A percentile compares a stretch with the other conserved stretches of the same genome.
Conservation (phyloP, 176 grass and related monocot species). For the Echinochloa phyllopogon region DNA sequence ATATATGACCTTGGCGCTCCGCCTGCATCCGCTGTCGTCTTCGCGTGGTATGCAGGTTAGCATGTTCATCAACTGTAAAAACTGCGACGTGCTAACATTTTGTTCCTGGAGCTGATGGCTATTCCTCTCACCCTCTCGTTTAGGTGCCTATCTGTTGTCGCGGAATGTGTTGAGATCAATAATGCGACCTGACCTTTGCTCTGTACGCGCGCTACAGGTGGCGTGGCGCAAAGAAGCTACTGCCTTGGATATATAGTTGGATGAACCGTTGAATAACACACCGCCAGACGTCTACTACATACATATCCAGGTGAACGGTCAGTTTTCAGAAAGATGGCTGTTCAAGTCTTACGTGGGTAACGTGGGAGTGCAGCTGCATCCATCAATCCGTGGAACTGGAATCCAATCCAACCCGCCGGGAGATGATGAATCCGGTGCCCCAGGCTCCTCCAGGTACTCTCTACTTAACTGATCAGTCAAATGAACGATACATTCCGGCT, state of each 20-base stretch:
- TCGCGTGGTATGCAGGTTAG: slow-evolving; percentile 32
- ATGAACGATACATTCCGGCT: background rate
- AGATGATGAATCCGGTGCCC: background rate
- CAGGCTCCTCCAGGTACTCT: slow-evolving; percentile 32
- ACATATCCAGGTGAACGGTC: slow-evolving; percentile 40
- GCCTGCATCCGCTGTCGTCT: slow-evolving; percentile 6
- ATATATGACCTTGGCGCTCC: background rate
- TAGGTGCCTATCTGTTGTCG: slow-evolving; percentile 34
- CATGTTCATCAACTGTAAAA: slow-evolving; percentile 35
- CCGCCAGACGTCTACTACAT: background rate
- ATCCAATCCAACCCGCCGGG: background rate
- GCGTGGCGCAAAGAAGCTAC: background rate
- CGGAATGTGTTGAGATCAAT: slow-evolving; percentile 1
- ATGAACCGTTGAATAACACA: background rate
- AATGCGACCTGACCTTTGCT: slow-evolving; percentile 3
- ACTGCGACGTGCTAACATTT: slow-evolving; percentile 40
- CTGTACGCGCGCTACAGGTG: background rate
- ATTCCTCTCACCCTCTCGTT: background rate
- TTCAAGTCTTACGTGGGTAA: background rate
- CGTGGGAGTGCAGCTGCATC: slow-evolving; percentile 28
- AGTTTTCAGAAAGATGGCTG: slow-evolving; percentile 41
- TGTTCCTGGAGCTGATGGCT: slow-evolving; percentile 38
- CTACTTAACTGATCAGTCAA: slow-evolving; percentile 11
- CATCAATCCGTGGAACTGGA: slow-evolving; percentile 16
- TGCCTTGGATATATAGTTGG: no score